These are phyloP conservation scores for Drechslera avenae DNA, from an alignment of 2,329 filamentous ascomycete genomes.

Conservation along the genomic window DNA sequence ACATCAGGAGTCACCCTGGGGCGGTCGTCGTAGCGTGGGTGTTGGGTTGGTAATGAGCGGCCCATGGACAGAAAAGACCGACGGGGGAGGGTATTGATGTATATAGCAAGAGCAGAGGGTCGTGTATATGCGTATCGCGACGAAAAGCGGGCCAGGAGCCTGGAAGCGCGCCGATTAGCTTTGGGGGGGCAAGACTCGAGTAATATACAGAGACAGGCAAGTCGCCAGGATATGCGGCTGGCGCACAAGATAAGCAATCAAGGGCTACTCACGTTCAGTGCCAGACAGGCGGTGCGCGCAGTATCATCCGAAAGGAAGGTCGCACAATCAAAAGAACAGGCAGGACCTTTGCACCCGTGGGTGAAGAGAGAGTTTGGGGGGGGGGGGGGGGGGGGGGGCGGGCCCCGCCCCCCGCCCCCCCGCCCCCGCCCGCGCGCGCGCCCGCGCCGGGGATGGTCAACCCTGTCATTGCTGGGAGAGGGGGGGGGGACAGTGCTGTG, in stretches of 20 bases:
- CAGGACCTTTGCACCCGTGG: constrained; percentile 31
- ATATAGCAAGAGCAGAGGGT: constrained; percentile 12
- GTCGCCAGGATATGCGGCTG: constrained; percentile 28
- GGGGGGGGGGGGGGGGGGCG: too few relatives aligned
- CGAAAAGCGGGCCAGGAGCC: constrained; percentile 18
- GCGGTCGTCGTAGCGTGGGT: constrained; percentile 33
- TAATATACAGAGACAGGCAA: constrained; percentile 40
- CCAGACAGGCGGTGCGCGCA: constrained; percentile 31
- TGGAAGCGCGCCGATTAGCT: constrained; percentile 27
- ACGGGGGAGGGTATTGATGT: constrained; percentile 9
- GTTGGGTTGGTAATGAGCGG: constrained; percentile 27
- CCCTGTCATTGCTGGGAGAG: constrained; percentile 32
- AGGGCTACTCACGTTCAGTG: constrained; percentile 29
- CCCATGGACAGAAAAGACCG: constrained; percentile 40
- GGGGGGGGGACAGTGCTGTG: constrained; percentile 24
- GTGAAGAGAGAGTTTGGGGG: constrained; percentile 26
- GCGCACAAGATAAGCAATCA: constrained; percentile 43
- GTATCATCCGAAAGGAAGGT: constrained; percentile 40
- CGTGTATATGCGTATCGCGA: constrained; percentile 8
- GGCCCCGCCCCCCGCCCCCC: too few relatives aligned
- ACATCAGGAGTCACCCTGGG: constrained; percentile 44
- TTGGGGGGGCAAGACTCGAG: constrained; percentile 27
- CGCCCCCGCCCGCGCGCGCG: too few relatives aligned
- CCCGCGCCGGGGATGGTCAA: constrained; percentile 41
- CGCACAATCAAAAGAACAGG: constrained; percentile 31